Percentiles rank a stretch among this genome's conserved stretches.
These are phyloP conservation scores for Coprinopsis cinerea DNA, from an alignment of 768 basidiomycete genomes.

Conservation along the genomic window DNA sequence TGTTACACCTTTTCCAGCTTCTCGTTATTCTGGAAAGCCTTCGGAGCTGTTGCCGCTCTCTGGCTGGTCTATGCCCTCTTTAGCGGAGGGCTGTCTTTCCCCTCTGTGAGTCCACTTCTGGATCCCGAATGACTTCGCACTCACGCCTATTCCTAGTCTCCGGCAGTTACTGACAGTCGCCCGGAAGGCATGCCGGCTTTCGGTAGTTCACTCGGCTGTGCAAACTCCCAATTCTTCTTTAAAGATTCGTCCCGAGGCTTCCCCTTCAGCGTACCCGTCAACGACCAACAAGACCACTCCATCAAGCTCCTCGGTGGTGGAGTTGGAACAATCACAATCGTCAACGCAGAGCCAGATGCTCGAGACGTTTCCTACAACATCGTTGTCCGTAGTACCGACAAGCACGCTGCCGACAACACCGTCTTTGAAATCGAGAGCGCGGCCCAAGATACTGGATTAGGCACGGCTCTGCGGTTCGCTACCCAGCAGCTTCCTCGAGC, in stretches of 20 bases:
- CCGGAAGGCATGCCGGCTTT: conserved; percentile 53
- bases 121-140: no score
- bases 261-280: conserved; percentile 34
- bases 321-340: conserved; percentile 45
- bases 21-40: conserved; percentile 47
- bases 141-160: no score
- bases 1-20: conserved; percentile 29
- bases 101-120: no score
- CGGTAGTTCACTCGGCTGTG: conserved; percentile 47
- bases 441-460: conserved; percentile 24
- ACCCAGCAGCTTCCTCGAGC: conserved; percentile 26
- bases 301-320: conserved; percentile 43
- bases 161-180: no score
- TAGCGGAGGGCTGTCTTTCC: no score
- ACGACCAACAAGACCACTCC: conserved; percentile 31
- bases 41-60: conserved; percentile 41
- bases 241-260: conserved; percentile 26
- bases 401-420: conserved; percentile 34
- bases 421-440: conserved; percentile 31
- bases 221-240: conserved; percentile 39
- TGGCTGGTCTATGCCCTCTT: conserved; percentile 36
- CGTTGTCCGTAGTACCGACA: conserved; percentile 37
- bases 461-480: conserved; percentile 32
- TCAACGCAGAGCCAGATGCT: conserved; percentile 34
- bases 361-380: conserved; percentile 45